A percentile compares a stretch with the other conserved stretches of the same genome.
phyloP scores from a whole-genome alignment of 345 rosid species.

The Eucalyptus regnans region DNA sequence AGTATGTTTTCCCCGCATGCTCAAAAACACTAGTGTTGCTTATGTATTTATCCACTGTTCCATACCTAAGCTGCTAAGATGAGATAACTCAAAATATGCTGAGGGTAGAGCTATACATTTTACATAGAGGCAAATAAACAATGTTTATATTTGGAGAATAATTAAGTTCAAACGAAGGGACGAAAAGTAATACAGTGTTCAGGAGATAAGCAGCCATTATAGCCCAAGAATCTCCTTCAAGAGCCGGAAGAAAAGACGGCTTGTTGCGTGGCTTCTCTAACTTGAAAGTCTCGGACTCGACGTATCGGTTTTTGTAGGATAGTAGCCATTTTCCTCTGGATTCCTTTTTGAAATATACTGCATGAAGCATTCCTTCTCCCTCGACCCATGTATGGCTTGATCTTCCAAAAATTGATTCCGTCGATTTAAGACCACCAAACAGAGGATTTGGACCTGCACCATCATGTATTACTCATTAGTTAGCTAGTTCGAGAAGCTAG shows the following conservation, averaged over 20 bases:
- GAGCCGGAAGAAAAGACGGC: background rate
- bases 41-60: background rate
- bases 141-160: background rate
- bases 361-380: conserved; percentile 63
- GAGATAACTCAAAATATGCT: background rate
- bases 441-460: conserved; percentile 38
- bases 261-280: conserved; percentile 4
- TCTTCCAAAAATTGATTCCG: conserved; percentile 26
- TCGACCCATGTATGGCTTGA: conserved; percentile 32
- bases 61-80: background rate
- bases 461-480: background rate
- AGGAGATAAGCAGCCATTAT: background rate
- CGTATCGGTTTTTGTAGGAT: conserved; percentile 25
- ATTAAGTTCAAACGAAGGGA: background rate
- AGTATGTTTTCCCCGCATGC: conserved; percentile 2
- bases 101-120: background rate
- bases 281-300: conserved; percentile 30
- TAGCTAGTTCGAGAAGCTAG: background rate
- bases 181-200: background rate
- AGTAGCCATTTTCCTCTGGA: conserved; percentile 15
- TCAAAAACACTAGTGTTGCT: background rate
- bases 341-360: conserved; percentile 20
- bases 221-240: background rate
- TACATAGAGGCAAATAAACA: background rate
- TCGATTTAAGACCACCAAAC: conserved; percentile 25